These are phyloP conservation scores for Pulveroboletus sp. DNA, from an alignment of 768 basidiomycete genomes.

Conservation along the genomic window DNA sequence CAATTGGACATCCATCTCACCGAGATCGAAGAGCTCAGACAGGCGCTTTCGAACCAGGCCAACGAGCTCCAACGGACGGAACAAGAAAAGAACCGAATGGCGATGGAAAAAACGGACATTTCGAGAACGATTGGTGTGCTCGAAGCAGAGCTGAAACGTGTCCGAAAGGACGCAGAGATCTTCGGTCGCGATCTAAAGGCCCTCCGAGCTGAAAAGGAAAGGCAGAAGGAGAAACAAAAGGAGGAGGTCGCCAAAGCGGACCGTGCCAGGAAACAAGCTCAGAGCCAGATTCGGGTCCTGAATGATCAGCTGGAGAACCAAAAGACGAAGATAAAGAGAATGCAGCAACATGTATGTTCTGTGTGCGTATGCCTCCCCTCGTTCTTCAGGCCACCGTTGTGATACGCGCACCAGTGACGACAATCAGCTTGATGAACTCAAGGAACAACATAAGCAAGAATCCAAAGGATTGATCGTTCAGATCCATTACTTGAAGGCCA, in stretches of 20 bases:
- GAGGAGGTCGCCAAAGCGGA: constrained; percentile 57
- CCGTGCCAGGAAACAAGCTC: constrained; percentile 61
- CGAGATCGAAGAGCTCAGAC: constrained; percentile 76
- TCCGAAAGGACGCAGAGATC: constrained; percentile 69
- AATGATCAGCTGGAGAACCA: constrained; percentile 60
- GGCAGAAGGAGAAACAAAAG: constrained; percentile 48
- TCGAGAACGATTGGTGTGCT: constrained; percentile 61
- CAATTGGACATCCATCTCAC: constrained; percentile 66
- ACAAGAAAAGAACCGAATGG: constrained; percentile 59
- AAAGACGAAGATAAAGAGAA: constrained; percentile 37
- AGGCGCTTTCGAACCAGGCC: constrained; percentile 56
- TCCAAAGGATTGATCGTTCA: constrained; percentile 89
- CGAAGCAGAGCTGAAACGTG: constrained; percentile 70
- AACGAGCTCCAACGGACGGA: constrained; percentile 60
- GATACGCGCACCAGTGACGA: constrained; percentile 38
- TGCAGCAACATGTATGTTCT: constrained; percentile 56
- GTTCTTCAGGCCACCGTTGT: not conserved
- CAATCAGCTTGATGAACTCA: constrained; percentile 49
- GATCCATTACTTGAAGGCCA: constrained; percentile 88
- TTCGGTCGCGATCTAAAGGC: constrained; percentile 75
- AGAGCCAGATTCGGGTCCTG: constrained; percentile 60
- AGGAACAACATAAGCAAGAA: constrained; percentile 73
- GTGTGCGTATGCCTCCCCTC: constrained; percentile 40
- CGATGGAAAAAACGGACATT: constrained; percentile 61
- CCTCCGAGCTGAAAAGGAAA: constrained; percentile 65